A percentile compares a stretch with the other conserved stretches of the same genome.
These are phyloP conservation scores for Pistacia integerrima DNA, from an alignment of 345 rosid species.

Conservation along the genomic window DNA sequence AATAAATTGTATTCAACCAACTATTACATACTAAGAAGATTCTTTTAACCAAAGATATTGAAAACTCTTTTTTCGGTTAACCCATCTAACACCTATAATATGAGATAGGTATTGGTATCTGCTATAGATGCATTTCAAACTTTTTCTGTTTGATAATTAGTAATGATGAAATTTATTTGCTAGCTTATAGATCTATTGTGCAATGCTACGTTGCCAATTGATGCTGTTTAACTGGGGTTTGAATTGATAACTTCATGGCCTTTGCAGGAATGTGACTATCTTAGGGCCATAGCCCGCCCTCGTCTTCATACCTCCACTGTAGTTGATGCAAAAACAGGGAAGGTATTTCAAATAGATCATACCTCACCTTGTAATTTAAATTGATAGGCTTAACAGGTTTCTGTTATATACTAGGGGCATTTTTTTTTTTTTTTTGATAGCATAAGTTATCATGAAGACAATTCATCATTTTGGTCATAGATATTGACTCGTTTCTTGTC, in stretches of 20 bases:
- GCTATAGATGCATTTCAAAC: too few species aligned
- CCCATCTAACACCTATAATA: too few species aligned
- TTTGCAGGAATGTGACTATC: constrained; percentile 93
- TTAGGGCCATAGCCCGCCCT: constrained; percentile 74
- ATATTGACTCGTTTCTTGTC: neutral
- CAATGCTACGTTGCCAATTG: constrained; percentile 10
- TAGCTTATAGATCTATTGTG: constrained; percentile 3
- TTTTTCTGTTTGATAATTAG: neutral
- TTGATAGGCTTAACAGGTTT: neutral
- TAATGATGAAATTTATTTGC: neutral
- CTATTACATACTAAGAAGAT: too few species aligned
- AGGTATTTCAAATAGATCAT: constrained; percentile 47
- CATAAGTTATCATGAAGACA: too few species aligned
- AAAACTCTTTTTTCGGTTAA: too few species aligned
- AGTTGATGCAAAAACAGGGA: constrained; percentile 87
- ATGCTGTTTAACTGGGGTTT: neutral
- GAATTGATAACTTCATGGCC: constrained; percentile 17
- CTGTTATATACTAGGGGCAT: neutral
- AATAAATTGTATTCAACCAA: too few species aligned
- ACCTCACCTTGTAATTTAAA: constrained; percentile 11
- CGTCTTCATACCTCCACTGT: constrained; percentile 84
- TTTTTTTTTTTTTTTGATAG: neutral
- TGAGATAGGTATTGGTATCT: too few species aligned
- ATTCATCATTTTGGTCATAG: neutral
- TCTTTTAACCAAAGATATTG: too few species aligned